Evolutionary conservation across 2,329 filamentous ascomycete species (phyloP).

Genomic region (Neonectria faginata): DNA sequence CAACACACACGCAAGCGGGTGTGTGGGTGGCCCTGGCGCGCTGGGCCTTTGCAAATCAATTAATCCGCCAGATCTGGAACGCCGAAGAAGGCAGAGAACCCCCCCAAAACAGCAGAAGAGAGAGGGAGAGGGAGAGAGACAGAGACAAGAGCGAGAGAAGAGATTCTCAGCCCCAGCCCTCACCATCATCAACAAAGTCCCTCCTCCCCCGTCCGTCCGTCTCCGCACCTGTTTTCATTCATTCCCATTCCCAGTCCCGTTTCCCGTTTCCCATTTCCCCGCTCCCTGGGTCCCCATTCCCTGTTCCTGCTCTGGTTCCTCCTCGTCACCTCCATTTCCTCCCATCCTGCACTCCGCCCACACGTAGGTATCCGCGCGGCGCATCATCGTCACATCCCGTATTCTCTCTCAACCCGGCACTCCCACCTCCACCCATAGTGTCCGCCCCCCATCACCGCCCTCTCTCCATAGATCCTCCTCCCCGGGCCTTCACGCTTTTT

Average conservation of each 20-base stretch:
- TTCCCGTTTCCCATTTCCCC: background rate
- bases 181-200: background rate
- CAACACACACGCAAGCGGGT: background rate
- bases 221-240: background rate
- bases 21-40: background rate
- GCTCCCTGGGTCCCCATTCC: too few species aligned
- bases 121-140: too few species aligned
- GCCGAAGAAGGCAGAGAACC: background rate
- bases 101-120: background rate
- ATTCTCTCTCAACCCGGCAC: slow-evolving; percentile 25
- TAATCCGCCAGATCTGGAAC: background rate
- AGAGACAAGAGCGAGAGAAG: background rate
- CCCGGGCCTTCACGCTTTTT: slow-evolving; percentile 10
- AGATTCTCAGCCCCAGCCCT: slow-evolving; percentile 1
- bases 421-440: slow-evolving; percentile 24
- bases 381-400: slow-evolving; percentile 26
- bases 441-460: slow-evolving; percentile 21
- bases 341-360: background rate
- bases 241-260: slow-evolving; percentile 3
- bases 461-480: slow-evolving; percentile 18
- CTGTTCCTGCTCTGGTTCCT: background rate
- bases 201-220: background rate
- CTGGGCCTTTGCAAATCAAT: background rate
- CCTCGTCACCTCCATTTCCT: background rate
- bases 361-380: slow-evolving; percentile 15